These are phyloP conservation scores for Coemansia sp. DNA, from an alignment of 192 early-diverging fungal species.

Conservation along the genomic window DNA sequence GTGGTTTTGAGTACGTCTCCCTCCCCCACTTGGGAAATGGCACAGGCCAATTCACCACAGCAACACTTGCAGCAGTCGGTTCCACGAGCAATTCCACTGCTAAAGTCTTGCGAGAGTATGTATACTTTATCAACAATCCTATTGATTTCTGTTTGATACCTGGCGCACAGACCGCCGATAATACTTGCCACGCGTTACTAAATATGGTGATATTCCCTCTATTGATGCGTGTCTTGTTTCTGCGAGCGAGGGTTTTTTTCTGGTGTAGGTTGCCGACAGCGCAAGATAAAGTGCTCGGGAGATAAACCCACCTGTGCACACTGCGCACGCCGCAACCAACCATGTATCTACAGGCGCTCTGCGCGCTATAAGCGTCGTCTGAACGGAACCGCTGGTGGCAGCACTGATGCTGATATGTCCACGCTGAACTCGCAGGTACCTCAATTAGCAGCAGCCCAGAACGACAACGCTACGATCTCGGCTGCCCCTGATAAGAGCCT, in stretches of 20 bases:
- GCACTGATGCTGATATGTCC: background rate
- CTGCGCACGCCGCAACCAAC: conserved; percentile 51
- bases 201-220: background rate
- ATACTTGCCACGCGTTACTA: background rate
- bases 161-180: background rate
- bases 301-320: conserved; percentile 52
- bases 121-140: conserved; percentile 3
- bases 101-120: conserved; percentile 56
- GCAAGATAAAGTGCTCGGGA: conserved; percentile 54
- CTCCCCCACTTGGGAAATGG: conserved; percentile 15
- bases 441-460: conserved; percentile 7
- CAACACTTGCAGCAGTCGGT: conserved; percentile 6
- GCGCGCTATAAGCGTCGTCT: conserved; percentile 53
- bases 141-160: conserved; percentile 2
- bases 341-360: conserved; percentile 52
- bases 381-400: conserved; percentile 4
- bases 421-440: background rate
- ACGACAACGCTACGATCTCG: background rate
- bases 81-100: conserved; percentile 39
- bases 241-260: background rate
- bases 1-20: background rate
- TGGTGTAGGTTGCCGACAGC: conserved; percentile 47
- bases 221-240: background rate
- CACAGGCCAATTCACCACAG: conserved; percentile 1
- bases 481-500: conserved; percentile 1